Percentiles rank a stretch among this genome's conserved stretches.
Conservation (phyloP, 352 stramenopile genomes). For the Globisporangium barbulae region DNA sequence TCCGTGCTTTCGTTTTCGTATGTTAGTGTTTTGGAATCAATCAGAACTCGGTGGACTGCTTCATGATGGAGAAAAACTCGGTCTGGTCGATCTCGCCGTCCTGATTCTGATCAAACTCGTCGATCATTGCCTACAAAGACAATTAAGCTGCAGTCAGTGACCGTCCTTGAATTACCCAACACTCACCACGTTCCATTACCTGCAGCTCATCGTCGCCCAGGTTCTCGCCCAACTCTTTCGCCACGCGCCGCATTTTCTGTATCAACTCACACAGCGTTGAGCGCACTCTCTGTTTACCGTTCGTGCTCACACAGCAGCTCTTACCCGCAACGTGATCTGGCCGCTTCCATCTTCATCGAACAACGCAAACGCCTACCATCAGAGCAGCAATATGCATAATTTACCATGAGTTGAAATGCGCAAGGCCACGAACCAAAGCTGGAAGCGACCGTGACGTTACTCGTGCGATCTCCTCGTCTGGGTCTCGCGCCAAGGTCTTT, state of each 20-base stretch:
- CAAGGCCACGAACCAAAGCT: not conserved
- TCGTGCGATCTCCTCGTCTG: slow-evolving; percentile 91
- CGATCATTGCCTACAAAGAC: slow-evolving; percentile 87
- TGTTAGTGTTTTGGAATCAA: not conserved
- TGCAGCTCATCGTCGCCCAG: slow-evolving; percentile 90
- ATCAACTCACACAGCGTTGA: slow-evolving; percentile 2
- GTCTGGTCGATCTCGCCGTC: slow-evolving; percentile 89
- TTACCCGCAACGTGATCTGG: slow-evolving; percentile 81
- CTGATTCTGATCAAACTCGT: slow-evolving; percentile 94
- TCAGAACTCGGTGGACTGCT: slow-evolving; percentile 75
- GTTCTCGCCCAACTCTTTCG: slow-evolving; percentile 91
- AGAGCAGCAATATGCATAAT: not conserved
- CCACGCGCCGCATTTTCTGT: slow-evolving; percentile 91
- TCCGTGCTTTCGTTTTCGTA: slow-evolving; percentile 19
- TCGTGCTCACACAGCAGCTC: not conserved
- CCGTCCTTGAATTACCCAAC: not conserved
- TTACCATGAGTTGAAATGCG: not conserved
- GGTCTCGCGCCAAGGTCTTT: slow-evolving; percentile 83
- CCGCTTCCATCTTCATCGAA: slow-evolving; percentile 92
- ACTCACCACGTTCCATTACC: slow-evolving; percentile 18
- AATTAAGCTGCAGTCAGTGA: not conserved
- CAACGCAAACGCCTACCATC: slow-evolving; percentile 84
- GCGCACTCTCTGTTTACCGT: too few species aligned
- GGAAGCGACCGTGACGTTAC: slow-evolving; percentile 15
- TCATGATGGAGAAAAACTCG: slow-evolving; percentile 91